Evolutionary conservation across 2,329 filamentous ascomycete genomes (phyloP).

Genomic region (Aspergillus hortae): DNA sequence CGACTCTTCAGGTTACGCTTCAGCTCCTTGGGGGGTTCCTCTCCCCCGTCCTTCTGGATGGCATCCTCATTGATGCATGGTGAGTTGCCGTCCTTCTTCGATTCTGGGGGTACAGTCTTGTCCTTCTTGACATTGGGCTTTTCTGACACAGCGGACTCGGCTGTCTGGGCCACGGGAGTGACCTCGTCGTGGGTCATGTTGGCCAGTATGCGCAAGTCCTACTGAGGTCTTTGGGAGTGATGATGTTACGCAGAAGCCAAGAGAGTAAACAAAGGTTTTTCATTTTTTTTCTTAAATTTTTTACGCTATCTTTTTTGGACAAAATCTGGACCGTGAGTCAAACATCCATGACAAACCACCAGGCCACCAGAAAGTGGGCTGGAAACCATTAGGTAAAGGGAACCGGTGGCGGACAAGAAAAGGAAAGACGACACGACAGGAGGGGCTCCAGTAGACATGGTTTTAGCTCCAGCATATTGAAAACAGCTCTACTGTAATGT

Average conservation of each 20-base stretch:
- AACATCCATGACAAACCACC: background rate
- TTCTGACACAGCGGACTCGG: background rate
- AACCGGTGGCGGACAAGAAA: background rate
- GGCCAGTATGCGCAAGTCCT: background rate
- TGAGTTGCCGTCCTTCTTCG: background rate
- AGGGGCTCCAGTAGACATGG: background rate
- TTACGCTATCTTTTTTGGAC: background rate
- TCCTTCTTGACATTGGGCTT: constrained; percentile 1
- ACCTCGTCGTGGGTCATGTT: constrained; percentile 6
- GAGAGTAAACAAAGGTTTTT: background rate
- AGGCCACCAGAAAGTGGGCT: background rate
- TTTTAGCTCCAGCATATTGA: too few species aligned
- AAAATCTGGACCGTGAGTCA: background rate
- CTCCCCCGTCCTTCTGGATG: constrained; percentile 1
- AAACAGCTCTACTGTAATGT: too few species aligned
- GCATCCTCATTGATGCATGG: background rate
- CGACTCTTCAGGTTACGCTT: constrained; percentile 21
- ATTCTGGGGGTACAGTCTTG: background rate
- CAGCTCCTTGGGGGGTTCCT: constrained; percentile 8
- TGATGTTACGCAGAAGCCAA: background rate
- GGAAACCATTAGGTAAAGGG: constrained; percentile 4
- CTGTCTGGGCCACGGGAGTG: constrained; percentile 2
- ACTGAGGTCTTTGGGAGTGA: background rate
- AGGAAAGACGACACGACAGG: background rate
- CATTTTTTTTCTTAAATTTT: background rate